These are phyloP conservation scores for Leishmania amazonensis DNA, from an alignment of 208 protist species.

Conservation along the genomic window DNA sequence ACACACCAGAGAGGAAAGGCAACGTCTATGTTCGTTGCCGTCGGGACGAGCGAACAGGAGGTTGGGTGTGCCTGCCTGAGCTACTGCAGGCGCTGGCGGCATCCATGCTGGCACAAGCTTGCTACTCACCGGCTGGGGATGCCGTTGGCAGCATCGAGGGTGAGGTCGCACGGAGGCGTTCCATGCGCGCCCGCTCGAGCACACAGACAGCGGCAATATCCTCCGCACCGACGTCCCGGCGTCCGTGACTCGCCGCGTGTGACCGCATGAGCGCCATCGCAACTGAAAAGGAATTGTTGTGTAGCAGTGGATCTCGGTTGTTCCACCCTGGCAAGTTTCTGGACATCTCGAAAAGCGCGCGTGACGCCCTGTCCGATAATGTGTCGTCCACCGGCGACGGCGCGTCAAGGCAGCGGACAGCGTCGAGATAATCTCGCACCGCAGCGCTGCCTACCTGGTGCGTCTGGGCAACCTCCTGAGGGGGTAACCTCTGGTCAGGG, in stretches of 20 bases:
- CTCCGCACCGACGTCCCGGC: constrained; percentile 35
- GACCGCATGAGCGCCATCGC: constrained; percentile 72
- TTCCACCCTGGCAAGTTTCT: constrained; percentile 53
- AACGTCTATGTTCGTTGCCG: neutral
- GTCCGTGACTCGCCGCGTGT: constrained; percentile 57
- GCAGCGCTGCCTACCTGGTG: constrained; percentile 1
- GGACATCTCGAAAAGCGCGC: constrained; percentile 43
- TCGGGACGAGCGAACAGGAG: neutral
- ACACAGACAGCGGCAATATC: constrained; percentile 51
- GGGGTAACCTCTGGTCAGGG: too few relatives aligned
- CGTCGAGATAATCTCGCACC: constrained; percentile 47
- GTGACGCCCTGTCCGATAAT: constrained; percentile 28
- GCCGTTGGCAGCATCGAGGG: neutral
- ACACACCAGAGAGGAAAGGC: neutral
- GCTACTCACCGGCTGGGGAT: neutral
- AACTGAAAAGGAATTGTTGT: constrained; percentile 86
- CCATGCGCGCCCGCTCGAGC: constrained; percentile 54
- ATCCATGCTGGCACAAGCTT: too few relatives aligned
- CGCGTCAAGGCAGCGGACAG: constrained; percentile 34
- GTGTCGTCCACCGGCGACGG: constrained; percentile 23
- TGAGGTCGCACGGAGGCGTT: neutral
- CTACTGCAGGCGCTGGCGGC: neutral
- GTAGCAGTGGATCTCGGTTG: constrained; percentile 79
- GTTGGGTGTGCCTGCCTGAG: too few relatives aligned
- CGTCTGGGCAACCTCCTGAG: neutral